A percentile compares a stretch with the other conserved stretches of the same genome.
These are phyloP conservation scores for Hypericum perforatum DNA, from an alignment of 345 rosid genomes.

Conservation along the genomic window DNA sequence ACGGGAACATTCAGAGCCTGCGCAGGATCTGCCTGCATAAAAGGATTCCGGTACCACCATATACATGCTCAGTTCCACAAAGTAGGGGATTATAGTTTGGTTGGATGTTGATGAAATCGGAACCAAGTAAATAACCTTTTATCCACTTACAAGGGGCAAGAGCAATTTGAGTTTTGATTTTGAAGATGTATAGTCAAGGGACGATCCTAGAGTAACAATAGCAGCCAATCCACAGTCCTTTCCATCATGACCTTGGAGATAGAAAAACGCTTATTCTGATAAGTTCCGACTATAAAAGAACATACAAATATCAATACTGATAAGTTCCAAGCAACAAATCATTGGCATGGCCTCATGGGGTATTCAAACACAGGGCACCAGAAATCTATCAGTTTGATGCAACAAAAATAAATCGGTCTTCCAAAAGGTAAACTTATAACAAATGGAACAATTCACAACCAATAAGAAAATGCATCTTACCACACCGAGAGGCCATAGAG, in stretches of 20 bases:
- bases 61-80: too few relatives aligned
- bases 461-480: conserved; percentile 30
- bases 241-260: conserved; percentile 43
- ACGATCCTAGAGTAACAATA: conserved; percentile 56
- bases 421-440: too few relatives aligned
- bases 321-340: too few relatives aligned
- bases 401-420: too few relatives aligned
- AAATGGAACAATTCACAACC: not conserved
- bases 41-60: conserved; percentile 9
- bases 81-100: too few relatives aligned
- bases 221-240: conserved; percentile 58
- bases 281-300: not conserved
- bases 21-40: conserved; percentile 51
- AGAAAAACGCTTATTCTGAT: not conserved
- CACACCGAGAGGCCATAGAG: conserved; percentile 53
- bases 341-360: too few relatives aligned
- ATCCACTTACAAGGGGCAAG: conserved; percentile 62
- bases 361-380: too few relatives aligned
- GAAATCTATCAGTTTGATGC: too few relatives aligned
- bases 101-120: too few relatives aligned
- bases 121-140: conserved; percentile 2
- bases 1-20: conserved; percentile 50
- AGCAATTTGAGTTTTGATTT: conserved; percentile 54
- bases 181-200: conserved; percentile 72
- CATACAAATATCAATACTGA: not conserved